Percentiles rank a stretch among this genome's conserved stretches.
These are phyloP conservation scores for Pythium periplocum DNA, from an alignment of 352 stramenopile genomes.

Conservation along the genomic window DNA sequence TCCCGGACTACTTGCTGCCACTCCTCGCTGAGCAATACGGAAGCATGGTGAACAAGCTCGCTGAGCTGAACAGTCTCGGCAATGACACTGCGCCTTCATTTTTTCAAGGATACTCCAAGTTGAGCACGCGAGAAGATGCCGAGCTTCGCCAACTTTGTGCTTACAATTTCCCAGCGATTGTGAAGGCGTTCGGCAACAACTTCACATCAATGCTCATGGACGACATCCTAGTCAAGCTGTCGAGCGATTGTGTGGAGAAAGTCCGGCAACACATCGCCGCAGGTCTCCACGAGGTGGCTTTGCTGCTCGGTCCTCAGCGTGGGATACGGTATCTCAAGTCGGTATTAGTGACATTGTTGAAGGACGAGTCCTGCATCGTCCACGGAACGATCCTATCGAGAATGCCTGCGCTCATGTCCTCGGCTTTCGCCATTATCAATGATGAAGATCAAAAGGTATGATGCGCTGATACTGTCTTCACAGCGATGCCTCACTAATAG, in stretches of 20 bases:
- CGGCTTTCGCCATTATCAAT: conserved; percentile 43
- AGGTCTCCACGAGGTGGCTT: conserved; percentile 67
- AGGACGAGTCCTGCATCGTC: conserved; percentile 53
- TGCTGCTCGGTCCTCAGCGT: conserved; percentile 55
- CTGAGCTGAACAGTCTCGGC: conserved; percentile 47
- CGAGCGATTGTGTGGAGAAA: conserved; percentile 9
- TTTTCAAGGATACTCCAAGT: conserved; percentile 53
- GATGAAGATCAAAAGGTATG: conserved; percentile 66
- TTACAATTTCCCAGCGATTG: conserved; percentile 76
- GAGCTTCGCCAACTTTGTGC: conserved; percentile 56
- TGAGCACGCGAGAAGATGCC: conserved; percentile 58
- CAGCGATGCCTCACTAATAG: no score
- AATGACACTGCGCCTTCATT: conserved; percentile 43
- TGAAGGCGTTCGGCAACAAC: conserved; percentile 57
- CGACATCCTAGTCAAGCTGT: conserved; percentile 55
- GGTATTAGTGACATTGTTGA: conserved; percentile 47
- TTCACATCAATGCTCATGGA: conserved; percentile 67
- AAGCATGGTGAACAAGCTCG: conserved; percentile 59
- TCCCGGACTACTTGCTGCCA: conserved; percentile 54
- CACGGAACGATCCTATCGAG: conserved; percentile 59
- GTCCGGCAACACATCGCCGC: conserved; percentile 60
- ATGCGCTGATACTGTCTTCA: not conserved
- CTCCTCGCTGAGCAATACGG: conserved; percentile 53
- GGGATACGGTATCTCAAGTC: conserved; percentile 59
- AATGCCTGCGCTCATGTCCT: conserved; percentile 41